A percentile compares a stretch with the other conserved stretches of the same genome.
Evolutionary conservation across 257 asterid species (phyloP).

Genomic region (Nicotiana paniculata): DNA sequence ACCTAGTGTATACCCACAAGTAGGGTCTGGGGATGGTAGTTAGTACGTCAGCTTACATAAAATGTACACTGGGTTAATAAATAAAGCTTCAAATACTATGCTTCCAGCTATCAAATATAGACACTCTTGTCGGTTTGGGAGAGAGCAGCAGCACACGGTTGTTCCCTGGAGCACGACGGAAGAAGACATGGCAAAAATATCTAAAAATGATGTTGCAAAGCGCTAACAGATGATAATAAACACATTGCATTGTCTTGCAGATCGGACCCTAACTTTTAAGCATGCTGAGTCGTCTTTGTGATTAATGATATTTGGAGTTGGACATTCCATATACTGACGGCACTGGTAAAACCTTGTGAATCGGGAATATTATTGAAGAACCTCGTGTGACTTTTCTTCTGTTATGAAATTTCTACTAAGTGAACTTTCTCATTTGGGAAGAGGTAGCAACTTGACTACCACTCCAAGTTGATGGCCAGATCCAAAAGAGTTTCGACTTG

Average conservation of each 20-base stretch:
- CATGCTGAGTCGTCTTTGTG: background rate
- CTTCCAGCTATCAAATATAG: background rate
- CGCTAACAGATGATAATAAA: background rate
- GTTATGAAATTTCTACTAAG: background rate
- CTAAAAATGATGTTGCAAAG: background rate
- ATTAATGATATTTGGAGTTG: background rate
- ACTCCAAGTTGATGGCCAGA: conserved; percentile 62
- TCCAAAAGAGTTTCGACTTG: conserved; percentile 75
- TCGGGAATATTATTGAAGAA: background rate
- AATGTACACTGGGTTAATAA: background rate
- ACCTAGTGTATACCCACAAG: no score
- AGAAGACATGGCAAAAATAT: background rate
- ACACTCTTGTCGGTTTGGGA: background rate
- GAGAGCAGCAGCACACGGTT: background rate
- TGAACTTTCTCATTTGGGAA: background rate
- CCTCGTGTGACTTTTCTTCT: background rate
- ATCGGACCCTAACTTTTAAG: background rate
- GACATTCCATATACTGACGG: background rate
- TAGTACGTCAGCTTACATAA: no score
- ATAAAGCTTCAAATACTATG: background rate
- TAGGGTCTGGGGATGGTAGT: no score
- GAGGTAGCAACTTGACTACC: conserved; percentile 32
- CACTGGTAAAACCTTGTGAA: background rate
- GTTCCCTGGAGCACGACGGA: background rate
- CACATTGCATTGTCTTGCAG: background rate